Conservation (phyloP, 495 filamentous ascomycete genomes). For the Hypoxylon lenormandii region DNA sequence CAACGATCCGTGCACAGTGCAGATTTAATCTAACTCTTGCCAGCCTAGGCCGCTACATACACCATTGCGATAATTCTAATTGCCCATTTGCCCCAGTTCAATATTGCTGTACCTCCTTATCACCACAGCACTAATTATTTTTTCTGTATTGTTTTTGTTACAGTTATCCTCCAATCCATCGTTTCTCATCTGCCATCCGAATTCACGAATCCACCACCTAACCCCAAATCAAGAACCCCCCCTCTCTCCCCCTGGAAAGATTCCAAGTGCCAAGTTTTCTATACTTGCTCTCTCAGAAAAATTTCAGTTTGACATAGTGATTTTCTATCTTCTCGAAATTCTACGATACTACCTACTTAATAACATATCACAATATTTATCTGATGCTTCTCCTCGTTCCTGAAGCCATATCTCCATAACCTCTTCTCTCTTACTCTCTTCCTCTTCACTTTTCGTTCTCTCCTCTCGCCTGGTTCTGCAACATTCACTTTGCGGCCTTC, state of each 20-base stretch:
- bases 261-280: slow-evolving; percentile 44
- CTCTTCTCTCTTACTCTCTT: slow-evolving; percentile 1
- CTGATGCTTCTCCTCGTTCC: slow-evolving; percentile 27
- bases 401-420: slow-evolving; percentile 27
- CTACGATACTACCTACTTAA: slow-evolving; percentile 35
- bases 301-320: slow-evolving; percentile 23
- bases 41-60: not conserved
- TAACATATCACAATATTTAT: slow-evolving; percentile 24
- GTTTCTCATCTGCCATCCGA: not conserved
- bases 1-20: slow-evolving; percentile 41
- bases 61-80: not conserved
- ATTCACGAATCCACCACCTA: slow-evolving; percentile 2
- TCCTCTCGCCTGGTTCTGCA: slow-evolving; percentile 1
- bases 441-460: not conserved
- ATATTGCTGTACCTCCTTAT: slow-evolving; percentile 14
- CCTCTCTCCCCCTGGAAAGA: slow-evolving; percentile 19
- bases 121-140: slow-evolving; percentile 18
- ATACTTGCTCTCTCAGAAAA: slow-evolving; percentile 26
- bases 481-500: slow-evolving; percentile 32
- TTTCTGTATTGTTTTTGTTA: slow-evolving; percentile 28
- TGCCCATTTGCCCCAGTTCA: not conserved
- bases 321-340: slow-evolving; percentile 38
- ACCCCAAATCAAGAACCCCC: slow-evolving; percentile 11
- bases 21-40: slow-evolving; percentile 22
- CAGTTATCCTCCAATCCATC: slow-evolving; percentile 10